Percentiles rank a stretch among this genome's conserved stretches.
These are phyloP conservation scores for Santalum album DNA, from an alignment of 164 flowering plant species.

Conservation along the genomic window DNA sequence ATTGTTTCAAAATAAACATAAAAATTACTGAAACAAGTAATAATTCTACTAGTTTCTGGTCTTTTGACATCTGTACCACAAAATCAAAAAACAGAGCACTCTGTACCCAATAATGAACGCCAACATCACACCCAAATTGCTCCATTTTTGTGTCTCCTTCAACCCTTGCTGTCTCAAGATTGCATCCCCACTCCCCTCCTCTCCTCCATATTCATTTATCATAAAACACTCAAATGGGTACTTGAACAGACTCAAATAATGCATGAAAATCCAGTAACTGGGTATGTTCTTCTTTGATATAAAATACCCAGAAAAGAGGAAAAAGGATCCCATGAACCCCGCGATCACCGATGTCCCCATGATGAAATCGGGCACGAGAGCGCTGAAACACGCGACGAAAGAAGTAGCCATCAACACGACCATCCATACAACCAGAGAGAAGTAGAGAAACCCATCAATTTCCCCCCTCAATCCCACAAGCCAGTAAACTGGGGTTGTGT, in stretches of 20 bases:
- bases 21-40: neutral
- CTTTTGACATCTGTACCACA: slow-evolving; percentile 42
- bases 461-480: slow-evolving; percentile 61
- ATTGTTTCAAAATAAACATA: neutral
- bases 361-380: slow-evolving; percentile 87
- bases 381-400: slow-evolving; percentile 81
- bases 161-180: slow-evolving; percentile 61
- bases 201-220: slow-evolving; percentile 86
- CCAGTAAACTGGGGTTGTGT: slow-evolving; percentile 76
- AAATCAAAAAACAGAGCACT: slow-evolving; percentile 37
- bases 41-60: slow-evolving; percentile 18
- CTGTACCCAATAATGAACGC: slow-evolving; percentile 70
- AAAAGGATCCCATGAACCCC: slow-evolving; percentile 84
- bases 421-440: slow-evolving; percentile 77
- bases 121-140: slow-evolving; percentile 62
- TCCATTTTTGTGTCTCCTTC: slow-evolving; percentile 64
- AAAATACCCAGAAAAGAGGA: slow-evolving; percentile 88
- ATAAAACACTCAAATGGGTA: slow-evolving; percentile 89
- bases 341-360: slow-evolving; percentile 81
- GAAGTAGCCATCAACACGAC: slow-evolving; percentile 76
- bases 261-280: slow-evolving; percentile 85
- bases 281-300: slow-evolving; percentile 63
- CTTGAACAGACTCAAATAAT: slow-evolving; percentile 84
- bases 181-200: slow-evolving; percentile 45
- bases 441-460: slow-evolving; percentile 53